These are phyloP conservation scores for Talaromyces amestolkiae DNA, from an alignment of 2,329 filamentous ascomycete genomes.

Conservation along the genomic window DNA sequence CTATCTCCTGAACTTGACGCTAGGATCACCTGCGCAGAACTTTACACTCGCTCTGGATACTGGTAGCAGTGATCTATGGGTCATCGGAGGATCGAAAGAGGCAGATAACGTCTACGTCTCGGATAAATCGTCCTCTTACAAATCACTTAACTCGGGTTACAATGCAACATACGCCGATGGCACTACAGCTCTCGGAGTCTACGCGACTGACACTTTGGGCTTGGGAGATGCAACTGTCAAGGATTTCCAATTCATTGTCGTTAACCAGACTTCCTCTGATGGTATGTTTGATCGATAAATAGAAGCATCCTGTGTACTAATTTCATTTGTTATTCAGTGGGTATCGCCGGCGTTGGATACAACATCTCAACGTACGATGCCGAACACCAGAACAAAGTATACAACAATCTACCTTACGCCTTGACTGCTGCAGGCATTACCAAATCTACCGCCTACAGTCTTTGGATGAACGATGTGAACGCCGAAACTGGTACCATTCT, in stretches of 20 bases:
- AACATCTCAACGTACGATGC: constrained; percentile 64
- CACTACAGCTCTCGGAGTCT: constrained; percentile 70
- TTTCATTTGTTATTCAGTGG: constrained; percentile 46
- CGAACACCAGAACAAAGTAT: constrained; percentile 45
- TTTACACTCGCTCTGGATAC: constrained; percentile 64
- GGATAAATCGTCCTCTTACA: constrained; percentile 49
- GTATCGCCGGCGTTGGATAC: constrained; percentile 82
- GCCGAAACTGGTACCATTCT: constrained; percentile 62
- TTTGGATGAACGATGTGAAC: constrained; percentile 55
- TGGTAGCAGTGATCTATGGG: constrained; percentile 68
- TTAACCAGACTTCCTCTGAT: constrained; percentile 20
- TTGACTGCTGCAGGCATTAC: constrained; percentile 60
- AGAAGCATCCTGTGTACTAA: background rate
- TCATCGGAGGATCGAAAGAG: constrained; percentile 67
- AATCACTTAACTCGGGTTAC: constrained; percentile 67
- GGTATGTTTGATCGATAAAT: background rate
- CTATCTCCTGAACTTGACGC: constrained; percentile 61
- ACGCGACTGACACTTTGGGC: constrained; percentile 65
- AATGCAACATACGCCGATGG: constrained; percentile 82
- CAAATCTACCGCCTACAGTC: constrained; percentile 54
- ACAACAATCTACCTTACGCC: constrained; percentile 65
- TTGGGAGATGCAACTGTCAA: constrained; percentile 21
- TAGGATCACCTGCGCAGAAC: constrained; percentile 61
- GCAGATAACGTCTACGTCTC: constrained; percentile 62
- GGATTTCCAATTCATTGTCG: constrained; percentile 15